These are phyloP conservation scores for Goffeauzyma gilvescens DNA, from an alignment of 768 basidiomycete genomes.

Conservation along the genomic window DNA sequence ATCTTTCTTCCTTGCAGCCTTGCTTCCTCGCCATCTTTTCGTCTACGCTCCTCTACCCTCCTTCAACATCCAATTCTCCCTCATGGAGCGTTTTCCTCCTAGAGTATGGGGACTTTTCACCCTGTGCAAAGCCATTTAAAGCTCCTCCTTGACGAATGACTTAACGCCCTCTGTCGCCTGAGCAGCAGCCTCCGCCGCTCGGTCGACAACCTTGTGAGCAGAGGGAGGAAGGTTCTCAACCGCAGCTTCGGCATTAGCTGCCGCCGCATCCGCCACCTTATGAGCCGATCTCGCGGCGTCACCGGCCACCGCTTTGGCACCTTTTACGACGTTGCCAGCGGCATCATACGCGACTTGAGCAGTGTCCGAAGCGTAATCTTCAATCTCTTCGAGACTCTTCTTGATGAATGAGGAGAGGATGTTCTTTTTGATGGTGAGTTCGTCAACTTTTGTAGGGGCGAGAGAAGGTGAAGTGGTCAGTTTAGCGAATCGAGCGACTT, in stretches of 20 bases:
- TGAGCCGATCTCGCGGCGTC: too few relatives aligned
- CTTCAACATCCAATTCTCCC: too few relatives aligned
- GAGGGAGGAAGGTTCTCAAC: too few relatives aligned
- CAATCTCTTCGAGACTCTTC: slow-evolving; percentile 20
- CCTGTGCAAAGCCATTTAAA: too few relatives aligned
- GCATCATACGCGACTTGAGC: neutral
- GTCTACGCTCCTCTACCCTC: too few relatives aligned
- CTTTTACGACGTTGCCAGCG: slow-evolving; percentile 9
- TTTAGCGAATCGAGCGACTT: slow-evolving; percentile 55
- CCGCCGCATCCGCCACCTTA: too few relatives aligned
- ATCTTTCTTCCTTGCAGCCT: too few relatives aligned
- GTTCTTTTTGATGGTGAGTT: slow-evolving; percentile 82
- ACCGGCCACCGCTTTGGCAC: slow-evolving; percentile 12
- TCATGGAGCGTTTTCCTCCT: too few relatives aligned
- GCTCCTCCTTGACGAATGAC: slow-evolving; percentile 17
- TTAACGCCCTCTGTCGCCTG: slow-evolving; percentile 26
- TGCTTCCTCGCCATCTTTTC: too few relatives aligned
- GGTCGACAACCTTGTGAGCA: slow-evolving; percentile 25
- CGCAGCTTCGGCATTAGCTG: too few relatives aligned
- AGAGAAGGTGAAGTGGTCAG: slow-evolving; percentile 66
- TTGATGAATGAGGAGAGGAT: slow-evolving; percentile 35
- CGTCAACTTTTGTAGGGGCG: slow-evolving; percentile 62
- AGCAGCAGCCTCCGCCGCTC: slow-evolving; percentile 32
- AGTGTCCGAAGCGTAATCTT: too few relatives aligned
- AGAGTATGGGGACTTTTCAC: too few relatives aligned